Evolutionary conservation across 768 basidiomycete genomes (phyloP).

Genomic region (Calocybe indica): DNA sequence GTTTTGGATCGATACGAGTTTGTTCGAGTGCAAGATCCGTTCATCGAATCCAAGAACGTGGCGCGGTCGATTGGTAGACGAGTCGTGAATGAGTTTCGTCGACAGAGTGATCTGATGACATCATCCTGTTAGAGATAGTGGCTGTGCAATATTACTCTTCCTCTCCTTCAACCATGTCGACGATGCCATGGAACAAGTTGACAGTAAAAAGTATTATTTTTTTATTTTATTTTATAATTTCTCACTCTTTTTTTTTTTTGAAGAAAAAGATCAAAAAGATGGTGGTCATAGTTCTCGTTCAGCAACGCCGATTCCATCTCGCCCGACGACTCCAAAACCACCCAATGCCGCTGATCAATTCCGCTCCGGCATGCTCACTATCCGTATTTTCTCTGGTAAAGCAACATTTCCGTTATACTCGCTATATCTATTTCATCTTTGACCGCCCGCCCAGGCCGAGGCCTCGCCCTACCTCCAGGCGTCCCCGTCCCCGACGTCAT

Average conservation of each 20-base stretch:
- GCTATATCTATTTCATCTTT: no score
- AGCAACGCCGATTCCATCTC: constrained; percentile 74
- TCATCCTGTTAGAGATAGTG: no score
- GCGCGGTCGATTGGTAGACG: no score
- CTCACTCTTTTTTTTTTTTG: constrained; percentile 7
- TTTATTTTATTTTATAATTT: neutral
- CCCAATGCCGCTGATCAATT: constrained; percentile 54
- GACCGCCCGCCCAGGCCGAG: constrained; percentile 48
- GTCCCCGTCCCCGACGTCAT: constrained; percentile 79
- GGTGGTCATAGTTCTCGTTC: constrained; percentile 71
- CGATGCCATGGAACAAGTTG: constrained; percentile 54
- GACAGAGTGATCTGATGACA: no score
- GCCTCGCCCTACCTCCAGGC: constrained; percentile 74
- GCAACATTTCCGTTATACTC: constrained; percentile 14
- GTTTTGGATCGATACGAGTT: no score
- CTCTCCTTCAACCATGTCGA: constrained; percentile 4
- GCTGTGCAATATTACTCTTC: no score
- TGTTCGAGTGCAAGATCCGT: no score
- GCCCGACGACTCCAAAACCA: constrained; percentile 72
- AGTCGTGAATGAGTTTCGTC: no score
- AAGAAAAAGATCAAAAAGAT: constrained; percentile 66
- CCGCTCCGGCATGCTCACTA: constrained; percentile 88
- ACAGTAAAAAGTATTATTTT: constrained; percentile 32
- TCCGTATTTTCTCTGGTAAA: constrained; percentile 88
- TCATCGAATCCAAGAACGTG: no score